A percentile compares a stretch with the other conserved stretches of the same genome.
Conservation (phyloP, 2,329 filamentous ascomycete species). For the Onygenales sp. region DNA sequence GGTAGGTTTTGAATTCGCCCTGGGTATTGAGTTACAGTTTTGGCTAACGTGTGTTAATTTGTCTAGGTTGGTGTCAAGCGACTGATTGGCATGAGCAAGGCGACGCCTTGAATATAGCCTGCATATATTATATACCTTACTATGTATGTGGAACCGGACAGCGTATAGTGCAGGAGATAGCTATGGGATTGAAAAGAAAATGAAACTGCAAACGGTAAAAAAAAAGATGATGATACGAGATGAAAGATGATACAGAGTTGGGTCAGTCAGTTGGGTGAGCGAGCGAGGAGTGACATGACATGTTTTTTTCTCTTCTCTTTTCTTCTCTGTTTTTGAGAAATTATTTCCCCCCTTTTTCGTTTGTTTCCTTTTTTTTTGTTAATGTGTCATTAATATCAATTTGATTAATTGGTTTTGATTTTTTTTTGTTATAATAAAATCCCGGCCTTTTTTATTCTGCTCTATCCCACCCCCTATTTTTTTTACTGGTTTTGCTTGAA, state of each 20-base stretch:
- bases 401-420: constrained; percentile 1
- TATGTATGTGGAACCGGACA: too few relatives aligned
- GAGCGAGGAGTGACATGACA: not conserved
- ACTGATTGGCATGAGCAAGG: constrained; percentile 70
- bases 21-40: constrained; percentile 4
- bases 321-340: too few relatives aligned
- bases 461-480: not conserved
- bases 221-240: not conserved
- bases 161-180: not conserved
- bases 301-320: not conserved
- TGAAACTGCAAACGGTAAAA: not conserved
- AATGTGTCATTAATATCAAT: constrained; percentile 3
- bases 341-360: not conserved
- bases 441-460: not conserved
- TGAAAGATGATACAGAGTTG: not conserved
- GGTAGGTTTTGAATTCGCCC: constrained; percentile 44
- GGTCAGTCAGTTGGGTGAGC: not conserved
- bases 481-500: not conserved
- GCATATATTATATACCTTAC: not conserved
- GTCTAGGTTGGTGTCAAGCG: constrained; percentile 63
- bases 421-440: not conserved
- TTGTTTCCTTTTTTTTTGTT: not conserved
- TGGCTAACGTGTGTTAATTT: not conserved
- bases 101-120: constrained; percentile 45
- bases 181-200: not conserved